Evolutionary conservation across 495 filamentous ascomycete genomes (phyloP).

Genomic region (Terfezia claveryi): DNA sequence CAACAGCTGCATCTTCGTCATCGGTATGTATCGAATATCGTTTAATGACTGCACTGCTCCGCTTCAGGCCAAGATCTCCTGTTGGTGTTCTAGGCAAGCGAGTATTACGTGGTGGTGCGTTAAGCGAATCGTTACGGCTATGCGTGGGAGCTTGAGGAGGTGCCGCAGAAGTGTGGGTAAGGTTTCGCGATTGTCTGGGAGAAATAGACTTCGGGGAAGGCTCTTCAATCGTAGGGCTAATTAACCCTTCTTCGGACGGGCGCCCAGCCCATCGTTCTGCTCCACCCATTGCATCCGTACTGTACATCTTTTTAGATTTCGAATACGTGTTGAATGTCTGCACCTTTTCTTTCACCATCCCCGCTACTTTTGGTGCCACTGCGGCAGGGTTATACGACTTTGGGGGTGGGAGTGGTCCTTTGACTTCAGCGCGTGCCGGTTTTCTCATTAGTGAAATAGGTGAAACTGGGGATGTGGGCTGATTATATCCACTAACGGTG

Average conservation of each 20-base stretch:
- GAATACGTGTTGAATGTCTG: not conserved
- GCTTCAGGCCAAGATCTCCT: slow-evolving; percentile 12
- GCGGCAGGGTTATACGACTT: slow-evolving; percentile 16
- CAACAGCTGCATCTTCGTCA: slow-evolving; percentile 15
- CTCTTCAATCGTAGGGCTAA: slow-evolving; percentile 5
- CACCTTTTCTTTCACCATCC: not conserved
- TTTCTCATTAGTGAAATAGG: not conserved
- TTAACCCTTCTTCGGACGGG: slow-evolving; percentile 8
- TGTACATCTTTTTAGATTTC: not conserved
- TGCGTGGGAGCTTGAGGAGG: slow-evolving; percentile 9
- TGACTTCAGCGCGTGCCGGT: slow-evolving; percentile 9
- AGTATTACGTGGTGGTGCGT: slow-evolving; percentile 12
- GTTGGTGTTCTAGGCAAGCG: slow-evolving; percentile 10
- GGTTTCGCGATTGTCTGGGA: slow-evolving; percentile 17
- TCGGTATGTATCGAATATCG: slow-evolving; percentile 9
- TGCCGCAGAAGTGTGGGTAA: slow-evolving; percentile 13
- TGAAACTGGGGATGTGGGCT: slow-evolving; percentile 2
- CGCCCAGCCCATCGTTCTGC: slow-evolving; percentile 17
- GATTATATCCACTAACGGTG: slow-evolving; percentile 14
- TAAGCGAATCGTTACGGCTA: slow-evolving; percentile 13
- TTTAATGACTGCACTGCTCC: slow-evolving; percentile 10
- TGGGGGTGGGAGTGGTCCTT: slow-evolving; percentile 17
- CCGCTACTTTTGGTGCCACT: slow-evolving; percentile 2
- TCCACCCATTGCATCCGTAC: not conserved
- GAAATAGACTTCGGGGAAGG: slow-evolving; percentile 10